Evolutionary conservation across 306 rosid species (phyloP).

Genomic region (Arachis stenosperma): DNA sequence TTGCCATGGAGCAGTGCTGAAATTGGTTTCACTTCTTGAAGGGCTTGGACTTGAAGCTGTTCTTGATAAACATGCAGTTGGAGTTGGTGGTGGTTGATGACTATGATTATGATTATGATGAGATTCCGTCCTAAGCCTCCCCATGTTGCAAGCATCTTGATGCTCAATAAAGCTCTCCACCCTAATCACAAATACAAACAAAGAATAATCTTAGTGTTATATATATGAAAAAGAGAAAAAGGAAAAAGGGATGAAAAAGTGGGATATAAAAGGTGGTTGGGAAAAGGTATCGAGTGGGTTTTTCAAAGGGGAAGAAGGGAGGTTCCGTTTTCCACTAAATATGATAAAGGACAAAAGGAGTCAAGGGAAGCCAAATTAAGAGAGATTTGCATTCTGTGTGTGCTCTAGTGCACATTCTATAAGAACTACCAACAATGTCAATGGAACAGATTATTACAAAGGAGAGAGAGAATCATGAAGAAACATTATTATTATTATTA

Average conservation of each 20-base stretch:
- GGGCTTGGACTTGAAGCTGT: conserved; percentile 99
- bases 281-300: conserved; percentile 45
- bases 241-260: conserved; percentile 39
- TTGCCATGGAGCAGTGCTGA: conserved; percentile 62
- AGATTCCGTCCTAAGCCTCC: conserved; percentile 60
- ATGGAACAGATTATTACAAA: conserved; percentile 20
- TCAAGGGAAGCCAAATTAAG: conserved; percentile 35
- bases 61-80: conserved; percentile 73
- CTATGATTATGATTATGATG: conserved; percentile 56
- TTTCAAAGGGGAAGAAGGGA: conserved; percentile 35
- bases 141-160: conserved; percentile 96
- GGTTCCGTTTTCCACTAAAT: conserved; percentile 52
- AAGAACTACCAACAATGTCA: neutral
- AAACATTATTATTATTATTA: too few species aligned
- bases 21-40: conserved; percentile 82
- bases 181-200: conserved; percentile 41
- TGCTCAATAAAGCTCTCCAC: conserved; percentile 99
- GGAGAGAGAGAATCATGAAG: too few species aligned
- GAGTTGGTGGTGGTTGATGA: conserved; percentile 23
- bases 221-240: conserved; percentile 20
- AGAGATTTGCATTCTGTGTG: neutral
- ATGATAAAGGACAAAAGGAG: conserved; percentile 45
- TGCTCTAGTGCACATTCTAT: conserved; percentile 18
- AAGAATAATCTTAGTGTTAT: too few species aligned
- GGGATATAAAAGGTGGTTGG: conserved; percentile 43